phyloP scores from a whole-genome alignment of 805 yeast species.

The Candida ipomoeae region DNA sequence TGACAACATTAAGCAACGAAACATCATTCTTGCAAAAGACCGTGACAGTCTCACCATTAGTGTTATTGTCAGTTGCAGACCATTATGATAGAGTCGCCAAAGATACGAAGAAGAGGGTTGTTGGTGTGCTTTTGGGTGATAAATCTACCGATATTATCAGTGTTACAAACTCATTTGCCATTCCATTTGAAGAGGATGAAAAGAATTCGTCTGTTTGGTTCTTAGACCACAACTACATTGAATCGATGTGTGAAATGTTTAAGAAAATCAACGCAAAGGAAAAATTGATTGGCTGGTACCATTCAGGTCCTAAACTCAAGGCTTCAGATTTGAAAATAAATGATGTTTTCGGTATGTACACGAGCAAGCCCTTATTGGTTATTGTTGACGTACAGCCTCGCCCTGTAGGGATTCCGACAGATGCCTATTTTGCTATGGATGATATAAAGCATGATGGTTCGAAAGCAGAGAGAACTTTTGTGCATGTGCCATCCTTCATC shows the following conservation, averaged over 20 bases:
- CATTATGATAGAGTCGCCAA: constrained; percentile 87
- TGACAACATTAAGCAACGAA: constrained; percentile 32
- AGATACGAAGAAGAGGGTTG: constrained; percentile 69
- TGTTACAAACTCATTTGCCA: constrained; percentile 90
- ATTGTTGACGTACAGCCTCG: constrained; percentile 89
- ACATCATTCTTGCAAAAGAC: constrained; percentile 43
- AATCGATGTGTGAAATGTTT: constrained; percentile 96
- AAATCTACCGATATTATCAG: constrained; percentile 52
- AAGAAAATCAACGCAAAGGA: constrained; percentile 97
- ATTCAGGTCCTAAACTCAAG: constrained; percentile 90
- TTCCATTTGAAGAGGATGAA: constrained; percentile 97
- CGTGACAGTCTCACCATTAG: constrained; percentile 94
- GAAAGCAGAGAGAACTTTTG: constrained; percentile 85
- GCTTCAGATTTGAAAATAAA: constrained; percentile 88
- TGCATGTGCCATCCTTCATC: constrained; percentile 86
- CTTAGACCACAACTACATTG: constrained; percentile 92
- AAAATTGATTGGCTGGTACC: constrained; percentile 97
- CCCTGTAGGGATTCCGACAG: constrained; percentile 89
- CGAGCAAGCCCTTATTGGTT: constrained; percentile 74
- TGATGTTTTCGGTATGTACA: constrained; percentile 78
- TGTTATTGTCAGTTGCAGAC: constrained; percentile 88
- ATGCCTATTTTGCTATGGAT: constrained; percentile 89
- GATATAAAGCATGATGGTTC: constrained; percentile 96
- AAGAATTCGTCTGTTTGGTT: constrained; percentile 92
- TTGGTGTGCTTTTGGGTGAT: constrained; percentile 93